phyloP scores from a whole-genome alignment of 805 yeast genomes.

The Wickerhamomyces xylosicus region DNA sequence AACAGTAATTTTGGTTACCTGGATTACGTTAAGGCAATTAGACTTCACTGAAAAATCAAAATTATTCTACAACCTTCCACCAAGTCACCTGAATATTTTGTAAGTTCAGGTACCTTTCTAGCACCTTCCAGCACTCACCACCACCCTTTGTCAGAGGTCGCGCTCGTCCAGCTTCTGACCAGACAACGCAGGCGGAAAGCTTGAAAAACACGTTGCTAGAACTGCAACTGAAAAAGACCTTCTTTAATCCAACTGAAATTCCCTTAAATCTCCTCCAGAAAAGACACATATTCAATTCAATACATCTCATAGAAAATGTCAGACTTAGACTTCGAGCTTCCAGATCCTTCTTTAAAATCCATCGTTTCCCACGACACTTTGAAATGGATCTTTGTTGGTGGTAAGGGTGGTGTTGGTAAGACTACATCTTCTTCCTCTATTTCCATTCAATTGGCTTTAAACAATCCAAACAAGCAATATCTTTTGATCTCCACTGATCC shows the following conservation, averaged over 20 bases:
- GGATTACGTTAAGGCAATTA: too few relatives aligned
- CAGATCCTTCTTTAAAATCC: constrained; percentile 63
- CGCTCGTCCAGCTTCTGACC: too few relatives aligned
- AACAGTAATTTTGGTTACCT: too few relatives aligned
- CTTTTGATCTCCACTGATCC: constrained; percentile 94
- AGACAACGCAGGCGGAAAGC: not conserved
- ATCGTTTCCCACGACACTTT: constrained; percentile 57
- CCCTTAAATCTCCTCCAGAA: too few relatives aligned
- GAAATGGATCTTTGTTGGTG: constrained; percentile 98
- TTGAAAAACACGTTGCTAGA: not conserved
- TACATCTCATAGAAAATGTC: constrained; percentile 9
- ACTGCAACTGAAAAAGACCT: too few relatives aligned
- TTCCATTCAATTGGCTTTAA: constrained; percentile 85
- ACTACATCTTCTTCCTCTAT: constrained; percentile 95
- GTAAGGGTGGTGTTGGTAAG: constrained; percentile 99
- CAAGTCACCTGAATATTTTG: too few relatives aligned
- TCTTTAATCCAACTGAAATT: too few relatives aligned
- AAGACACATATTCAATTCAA: too few relatives aligned
- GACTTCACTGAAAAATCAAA: too few relatives aligned
- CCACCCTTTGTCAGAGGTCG: too few relatives aligned
- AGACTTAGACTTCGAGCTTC: constrained; percentile 16
- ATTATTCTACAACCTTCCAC: too few relatives aligned
- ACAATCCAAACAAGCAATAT: constrained; percentile 72
- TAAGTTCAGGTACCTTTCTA: not conserved
- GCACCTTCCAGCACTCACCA: not conserved